Evolutionary conservation across 75 land plant genomes (phyloP).

Genomic region (Pinus albicaulis): DNA sequence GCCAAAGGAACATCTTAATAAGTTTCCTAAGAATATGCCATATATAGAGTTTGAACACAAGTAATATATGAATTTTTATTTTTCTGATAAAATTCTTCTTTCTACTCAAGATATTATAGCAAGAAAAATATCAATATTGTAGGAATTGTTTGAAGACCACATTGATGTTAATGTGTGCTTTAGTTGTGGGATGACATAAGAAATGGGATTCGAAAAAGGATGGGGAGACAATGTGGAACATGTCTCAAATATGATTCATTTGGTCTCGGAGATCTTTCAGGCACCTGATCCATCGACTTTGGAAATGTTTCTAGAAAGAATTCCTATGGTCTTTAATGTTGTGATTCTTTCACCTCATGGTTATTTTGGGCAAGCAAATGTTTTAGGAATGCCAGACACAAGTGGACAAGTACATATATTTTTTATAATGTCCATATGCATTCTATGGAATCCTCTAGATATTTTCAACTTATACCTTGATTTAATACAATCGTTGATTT

Average conservation of each 20-base stretch:
- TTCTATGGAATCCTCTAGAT: no score
- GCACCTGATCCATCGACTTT: conserved; percentile 64
- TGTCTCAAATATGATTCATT: conserved; percentile 56
- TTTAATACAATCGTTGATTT: no score
- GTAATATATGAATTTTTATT: conserved; percentile 19
- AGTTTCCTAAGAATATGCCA: no score
- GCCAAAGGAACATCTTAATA: no score
- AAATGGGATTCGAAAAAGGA: conserved; percentile 7
- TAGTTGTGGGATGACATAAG: conserved; percentile 41
- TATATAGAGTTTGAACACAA: conserved; percentile 54
- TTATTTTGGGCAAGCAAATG: conserved; percentile 74
- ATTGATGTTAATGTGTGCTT: not conserved
- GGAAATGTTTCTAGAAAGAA: conserved; percentile 54
- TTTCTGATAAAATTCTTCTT: not conserved
- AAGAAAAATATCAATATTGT: not conserved
- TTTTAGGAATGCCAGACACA: conserved; percentile 72
- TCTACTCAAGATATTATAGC: not conserved
- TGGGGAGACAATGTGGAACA: conserved; percentile 67
- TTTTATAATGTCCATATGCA: no score
- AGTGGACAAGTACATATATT: conserved; percentile 54
- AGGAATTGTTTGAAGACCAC: not conserved
- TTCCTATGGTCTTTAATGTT: conserved; percentile 74
- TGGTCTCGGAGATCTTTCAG: conserved; percentile 59
- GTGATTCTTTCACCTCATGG: conserved; percentile 77
- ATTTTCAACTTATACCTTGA: no score